Evolutionary conservation across 495 filamentous ascomycete species (phyloP).

Genomic region (Penicillium antarcticum): DNA sequence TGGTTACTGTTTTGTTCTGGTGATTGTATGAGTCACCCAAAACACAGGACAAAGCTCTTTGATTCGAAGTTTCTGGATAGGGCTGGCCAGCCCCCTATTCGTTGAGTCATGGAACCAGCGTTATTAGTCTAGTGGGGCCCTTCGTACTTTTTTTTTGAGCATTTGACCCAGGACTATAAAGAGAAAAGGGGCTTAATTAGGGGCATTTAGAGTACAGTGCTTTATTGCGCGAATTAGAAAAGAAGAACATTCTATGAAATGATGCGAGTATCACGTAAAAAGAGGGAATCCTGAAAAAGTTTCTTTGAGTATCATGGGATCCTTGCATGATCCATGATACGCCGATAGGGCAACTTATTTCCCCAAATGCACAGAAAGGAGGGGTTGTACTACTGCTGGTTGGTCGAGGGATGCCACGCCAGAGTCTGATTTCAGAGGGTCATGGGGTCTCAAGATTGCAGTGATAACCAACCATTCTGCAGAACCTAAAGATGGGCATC

Average conservation of each 20-base stretch:
- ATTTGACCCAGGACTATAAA: not conserved
- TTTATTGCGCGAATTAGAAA: not conserved
- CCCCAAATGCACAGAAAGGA: constrained; percentile 3
- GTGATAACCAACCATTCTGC: constrained; percentile 3
- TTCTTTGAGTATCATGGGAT: constrained; percentile 15
- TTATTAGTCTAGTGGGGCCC: constrained; percentile 4
- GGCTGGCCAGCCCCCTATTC: constrained; percentile 8
- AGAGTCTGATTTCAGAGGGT: constrained; percentile 15
- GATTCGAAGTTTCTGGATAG: constrained; percentile 5
- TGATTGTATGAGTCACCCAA: not conserved
- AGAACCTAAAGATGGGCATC: not conserved
- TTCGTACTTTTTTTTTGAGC: not conserved
- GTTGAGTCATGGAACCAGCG: not conserved
- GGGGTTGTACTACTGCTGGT: constrained; percentile 9
- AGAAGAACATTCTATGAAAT: constrained; percentile 1
- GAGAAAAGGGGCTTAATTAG: constrained; percentile 22
- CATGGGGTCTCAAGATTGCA: constrained; percentile 13
- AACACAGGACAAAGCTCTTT: constrained; percentile 7
- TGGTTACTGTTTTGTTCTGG: too few species aligned
- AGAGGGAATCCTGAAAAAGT: not conserved
- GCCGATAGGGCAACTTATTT: constrained; percentile 8
- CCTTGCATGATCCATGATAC: constrained; percentile 14
- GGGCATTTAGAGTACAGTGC: constrained; percentile 7
- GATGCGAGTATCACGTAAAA: constrained; percentile 17
- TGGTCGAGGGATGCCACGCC: constrained; percentile 26